A percentile compares a stretch with the other conserved stretches of the same genome.
Evolutionary conservation across 1,284 basidiomycete species (phyloP).

Genomic region (Marasmius oreades): DNA sequence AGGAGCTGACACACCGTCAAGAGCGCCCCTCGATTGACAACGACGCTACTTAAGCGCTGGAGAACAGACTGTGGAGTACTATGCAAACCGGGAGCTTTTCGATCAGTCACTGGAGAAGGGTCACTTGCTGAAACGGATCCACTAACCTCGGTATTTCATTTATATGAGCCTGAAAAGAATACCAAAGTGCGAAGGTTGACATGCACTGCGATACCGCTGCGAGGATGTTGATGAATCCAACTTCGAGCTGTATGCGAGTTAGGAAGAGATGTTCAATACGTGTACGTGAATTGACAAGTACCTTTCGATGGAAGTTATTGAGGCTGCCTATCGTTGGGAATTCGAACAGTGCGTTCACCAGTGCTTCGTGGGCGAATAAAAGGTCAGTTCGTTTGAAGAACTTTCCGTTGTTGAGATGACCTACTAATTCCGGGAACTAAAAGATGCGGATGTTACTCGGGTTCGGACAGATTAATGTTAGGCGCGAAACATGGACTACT

Average conservation of each 20-base stretch:
- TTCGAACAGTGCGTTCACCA: too few relatives aligned
- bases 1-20: neutral
- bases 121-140: neutral
- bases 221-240: constrained; percentile 1
- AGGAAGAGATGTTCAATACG: neutral
- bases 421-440: too few relatives aligned
- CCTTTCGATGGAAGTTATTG: neutral
- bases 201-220: neutral
- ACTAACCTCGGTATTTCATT: neutral
- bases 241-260: neutral
- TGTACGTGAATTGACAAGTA: neutral
- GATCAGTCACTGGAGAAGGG: neutral
- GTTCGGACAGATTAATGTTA: neutral
- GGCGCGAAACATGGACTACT: too few relatives aligned
- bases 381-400: too few relatives aligned
- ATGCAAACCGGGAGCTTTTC: neutral
- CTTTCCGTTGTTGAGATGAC: too few relatives aligned
- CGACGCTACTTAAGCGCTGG: neutral
- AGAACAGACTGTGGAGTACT: neutral
- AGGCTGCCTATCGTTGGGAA: neutral
- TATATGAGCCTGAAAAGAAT: neutral
- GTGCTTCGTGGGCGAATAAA: too few relatives aligned
- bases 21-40: neutral
- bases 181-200: neutral
- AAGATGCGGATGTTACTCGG: too few relatives aligned